Evolutionary conservation across 208 protist species (phyloP).

Genomic region (Crithidia expoeki): DNA sequence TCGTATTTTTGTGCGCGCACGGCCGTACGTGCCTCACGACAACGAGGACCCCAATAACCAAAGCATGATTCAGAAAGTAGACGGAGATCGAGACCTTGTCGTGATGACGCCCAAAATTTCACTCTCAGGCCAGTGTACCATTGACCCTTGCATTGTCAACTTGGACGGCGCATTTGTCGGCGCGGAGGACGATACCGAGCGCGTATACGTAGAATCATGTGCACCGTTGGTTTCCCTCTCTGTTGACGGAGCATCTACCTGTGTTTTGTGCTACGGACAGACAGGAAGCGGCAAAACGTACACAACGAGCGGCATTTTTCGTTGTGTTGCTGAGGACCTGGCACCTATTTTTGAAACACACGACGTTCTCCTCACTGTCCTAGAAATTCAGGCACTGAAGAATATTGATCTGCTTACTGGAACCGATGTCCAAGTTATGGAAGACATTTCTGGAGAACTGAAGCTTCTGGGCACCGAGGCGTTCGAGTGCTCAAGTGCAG

Average conservation of each 20-base stretch:
- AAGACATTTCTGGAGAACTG: slow-evolving; percentile 82
- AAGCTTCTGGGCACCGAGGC: slow-evolving; percentile 75
- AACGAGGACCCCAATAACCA: slow-evolving; percentile 66
- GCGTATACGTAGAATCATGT: slow-evolving; percentile 82
- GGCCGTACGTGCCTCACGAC: slow-evolving; percentile 85
- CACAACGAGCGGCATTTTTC: slow-evolving; percentile 83
- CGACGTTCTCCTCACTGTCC: slow-evolving; percentile 76
- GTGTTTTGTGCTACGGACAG: slow-evolving; percentile 91
- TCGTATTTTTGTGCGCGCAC: slow-evolving; percentile 85
- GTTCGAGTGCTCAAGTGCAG: slow-evolving; percentile 79
- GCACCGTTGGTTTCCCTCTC: slow-evolving; percentile 79
- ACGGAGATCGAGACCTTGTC: slow-evolving; percentile 74
- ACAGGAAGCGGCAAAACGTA: slow-evolving; percentile 93
- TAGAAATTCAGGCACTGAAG: slow-evolving; percentile 82
- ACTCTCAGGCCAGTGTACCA: slow-evolving; percentile 72
- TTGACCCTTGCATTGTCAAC: slow-evolving; percentile 74
- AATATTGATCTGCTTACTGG: slow-evolving; percentile 85
- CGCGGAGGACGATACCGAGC: slow-evolving; percentile 57
- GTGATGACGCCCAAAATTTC: slow-evolving; percentile 89
- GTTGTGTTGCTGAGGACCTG: slow-evolving; percentile 62
- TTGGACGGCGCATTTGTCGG: slow-evolving; percentile 84
- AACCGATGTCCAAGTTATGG: slow-evolving; percentile 77
- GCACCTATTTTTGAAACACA: slow-evolving; percentile 64
- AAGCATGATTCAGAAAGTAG: slow-evolving; percentile 83
- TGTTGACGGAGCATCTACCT: slow-evolving; percentile 80